Evolutionary conservation across 129 eudicot genomes (phyloP).

Genomic region (Flaveria sonorensis): DNA sequence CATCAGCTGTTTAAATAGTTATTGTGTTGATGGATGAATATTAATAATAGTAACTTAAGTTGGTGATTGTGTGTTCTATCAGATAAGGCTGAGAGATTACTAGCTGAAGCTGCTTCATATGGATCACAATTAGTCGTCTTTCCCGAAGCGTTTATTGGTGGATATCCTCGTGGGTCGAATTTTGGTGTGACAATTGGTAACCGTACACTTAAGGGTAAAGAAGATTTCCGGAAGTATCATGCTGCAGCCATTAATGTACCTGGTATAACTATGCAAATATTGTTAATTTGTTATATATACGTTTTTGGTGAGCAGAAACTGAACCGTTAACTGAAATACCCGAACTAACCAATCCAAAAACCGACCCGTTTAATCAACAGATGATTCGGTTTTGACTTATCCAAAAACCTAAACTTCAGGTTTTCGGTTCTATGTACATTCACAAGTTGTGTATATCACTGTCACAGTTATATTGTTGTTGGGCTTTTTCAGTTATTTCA

Average conservation of each 20-base stretch:
- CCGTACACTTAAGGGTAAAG: constrained; percentile 85
- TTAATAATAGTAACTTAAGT: background rate
- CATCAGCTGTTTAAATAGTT: background rate
- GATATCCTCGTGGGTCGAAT: constrained; percentile 97
- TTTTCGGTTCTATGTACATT: background rate
- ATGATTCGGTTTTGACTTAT: background rate
- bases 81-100: constrained; percentile 95
- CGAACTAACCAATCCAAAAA: background rate
- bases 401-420: background rate
- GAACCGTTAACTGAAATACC: background rate
- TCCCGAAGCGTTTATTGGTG: constrained; percentile 98
- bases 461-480: background rate
- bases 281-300: background rate
- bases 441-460: no score
- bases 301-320: background rate
- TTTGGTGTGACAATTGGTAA: constrained; percentile 86
- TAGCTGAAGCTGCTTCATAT: constrained; percentile 90
- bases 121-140: constrained; percentile 94
- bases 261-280: constrained; percentile 44
- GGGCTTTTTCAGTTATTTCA: background rate
- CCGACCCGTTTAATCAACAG: background rate
- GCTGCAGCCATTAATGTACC: constrained; percentile 95
- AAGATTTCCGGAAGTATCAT: constrained; percentile 86
- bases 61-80: constrained; percentile 14
- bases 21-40: background rate